Percentiles rank a stretch among this genome's conserved stretches.
Conservation (phyloP, 805 yeast genomes). For the Blastobotrys attinorum region DNA sequence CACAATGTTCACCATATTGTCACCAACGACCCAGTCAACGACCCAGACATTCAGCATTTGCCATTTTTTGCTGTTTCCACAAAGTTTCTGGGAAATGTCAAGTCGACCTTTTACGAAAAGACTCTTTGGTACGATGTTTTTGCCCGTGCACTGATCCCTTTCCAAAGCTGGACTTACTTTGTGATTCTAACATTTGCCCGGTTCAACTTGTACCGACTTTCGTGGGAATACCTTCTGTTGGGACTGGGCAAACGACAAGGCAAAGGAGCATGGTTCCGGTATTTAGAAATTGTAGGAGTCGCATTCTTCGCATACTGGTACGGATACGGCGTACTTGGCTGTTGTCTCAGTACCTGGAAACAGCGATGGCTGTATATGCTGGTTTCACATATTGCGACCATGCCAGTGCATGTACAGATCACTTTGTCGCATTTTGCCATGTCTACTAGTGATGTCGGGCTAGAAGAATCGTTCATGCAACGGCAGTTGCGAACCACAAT, state of each 20-base stretch:
- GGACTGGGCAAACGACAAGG: conserved; percentile 79
- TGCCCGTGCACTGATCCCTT: conserved; percentile 49
- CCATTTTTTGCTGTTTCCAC: conserved; percentile 86
- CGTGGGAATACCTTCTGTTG: conserved; percentile 67
- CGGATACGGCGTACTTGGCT: conserved; percentile 53
- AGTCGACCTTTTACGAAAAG: conserved; percentile 73
- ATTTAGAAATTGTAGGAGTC: conserved; percentile 66
- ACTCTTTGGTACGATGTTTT: conserved; percentile 57
- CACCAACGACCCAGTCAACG: conserved; percentile 91
- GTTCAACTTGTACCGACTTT: conserved; percentile 72
- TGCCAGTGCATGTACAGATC: conserved; percentile 92
- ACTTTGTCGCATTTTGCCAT: conserved; percentile 86
- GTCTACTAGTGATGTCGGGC: conserved; percentile 84
- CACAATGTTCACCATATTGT: conserved; percentile 90
- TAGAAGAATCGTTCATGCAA: conserved; percentile 67
- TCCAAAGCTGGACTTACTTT: conserved; percentile 67
- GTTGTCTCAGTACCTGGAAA: conserved; percentile 44
- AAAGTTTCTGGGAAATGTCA: conserved; percentile 57
- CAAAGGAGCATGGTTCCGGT: conserved; percentile 79
- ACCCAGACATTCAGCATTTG: conserved; percentile 88
- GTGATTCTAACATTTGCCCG: conserved; percentile 77
- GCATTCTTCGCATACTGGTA: conserved; percentile 72
- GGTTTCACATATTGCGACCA: conserved; percentile 72
- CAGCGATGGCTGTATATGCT: conserved; percentile 52
- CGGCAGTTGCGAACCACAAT: conserved; percentile 84